These are phyloP conservation scores for Cetradonia linearis DNA, from an alignment of 495 filamentous ascomycete species.

Conservation along the genomic window DNA sequence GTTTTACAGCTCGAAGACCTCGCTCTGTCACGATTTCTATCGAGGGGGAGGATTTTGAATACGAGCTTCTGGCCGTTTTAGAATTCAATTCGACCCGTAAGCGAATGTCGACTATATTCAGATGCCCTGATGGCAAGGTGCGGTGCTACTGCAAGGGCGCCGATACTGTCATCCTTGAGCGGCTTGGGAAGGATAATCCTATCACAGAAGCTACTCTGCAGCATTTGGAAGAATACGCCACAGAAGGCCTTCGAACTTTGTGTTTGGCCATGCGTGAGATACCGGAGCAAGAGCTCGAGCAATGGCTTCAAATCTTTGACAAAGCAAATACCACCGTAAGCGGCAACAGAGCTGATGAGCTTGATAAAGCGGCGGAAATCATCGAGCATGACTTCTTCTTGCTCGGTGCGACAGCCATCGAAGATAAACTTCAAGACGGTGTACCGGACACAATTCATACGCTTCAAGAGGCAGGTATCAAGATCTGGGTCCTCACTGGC, in stretches of 20 bases:
- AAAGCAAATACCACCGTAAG: conserved; percentile 84
- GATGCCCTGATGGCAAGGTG: conserved; percentile 92
- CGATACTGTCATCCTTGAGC: conserved; percentile 93
- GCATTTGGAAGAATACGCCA: conserved; percentile 96
- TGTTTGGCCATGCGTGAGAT: conserved; percentile 94
- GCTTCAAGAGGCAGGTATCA: conserved; percentile 92
- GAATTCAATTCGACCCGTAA: conserved; percentile 99
- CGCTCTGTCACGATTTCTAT: conserved; percentile 71
- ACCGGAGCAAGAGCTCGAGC: conserved; percentile 77
- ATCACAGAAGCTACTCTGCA: conserved; percentile 78
- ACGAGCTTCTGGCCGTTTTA: conserved; percentile 88
- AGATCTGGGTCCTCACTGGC: conserved; percentile 97
- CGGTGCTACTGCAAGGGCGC: conserved; percentile 92
- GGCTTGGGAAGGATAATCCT: conserved; percentile 67
- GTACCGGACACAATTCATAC: conserved; percentile 98
- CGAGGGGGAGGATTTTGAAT: conserved; percentile 61
- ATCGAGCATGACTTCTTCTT: conserved; percentile 88
- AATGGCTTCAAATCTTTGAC: conserved; percentile 82
- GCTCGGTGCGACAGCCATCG: conserved; percentile 92
- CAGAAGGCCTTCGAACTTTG: conserved; percentile 88
- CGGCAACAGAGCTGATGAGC: conserved; percentile 83
- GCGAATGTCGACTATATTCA: conserved; percentile 93
- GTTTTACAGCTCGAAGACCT: conserved; percentile 82
- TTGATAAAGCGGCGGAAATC: conserved; percentile 94
- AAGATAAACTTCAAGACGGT: conserved; percentile 93